Base-by-base conservation (phyloP, 441 rosid genomes). In the Monsonia emarginata region DNA sequence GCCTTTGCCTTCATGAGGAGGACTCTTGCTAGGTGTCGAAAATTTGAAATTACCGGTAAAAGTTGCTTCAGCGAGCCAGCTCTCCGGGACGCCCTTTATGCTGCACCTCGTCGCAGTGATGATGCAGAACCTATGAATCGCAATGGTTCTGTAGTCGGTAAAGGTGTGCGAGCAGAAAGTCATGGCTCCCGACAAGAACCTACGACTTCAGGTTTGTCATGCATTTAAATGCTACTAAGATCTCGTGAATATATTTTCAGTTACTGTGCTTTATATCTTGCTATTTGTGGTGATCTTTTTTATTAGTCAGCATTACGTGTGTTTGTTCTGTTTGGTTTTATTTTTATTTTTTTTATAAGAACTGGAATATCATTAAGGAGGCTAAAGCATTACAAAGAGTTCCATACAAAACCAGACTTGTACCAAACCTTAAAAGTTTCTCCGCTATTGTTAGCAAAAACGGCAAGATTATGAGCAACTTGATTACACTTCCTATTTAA, bases 51-150 rank as follows among this genome's bases (percentile, higher is more conserved):
- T 34, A 78, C 86, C 4, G 91, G 85, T 46, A 78, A 72, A 72
- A 82, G 86, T 66, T 82, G 91, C 80, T 86, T 84, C 60, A 54
- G 73, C 27, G 87, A 86, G 56, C 80, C 88, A 71, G 63, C 80
- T 50, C 78, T 82, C 44, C 78, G 74, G 16, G 91, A 86, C 61
- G 70, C 72, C 65, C 76, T 84, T 64, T 69, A 75, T 34, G 75
- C 82, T 61, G 21, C 75, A 36, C 75, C 85, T 61, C 64, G 72
- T 61, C 19, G 31, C 36, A 63, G 42, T 69, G 73, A 65, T 57
- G 73, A 57, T 25, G 32, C 65, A 27, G 80, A 78, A 72, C 62
- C 80, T 46, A 4, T 26, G 6, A 69, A 46, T 52, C 66, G 36
- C 26, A 36, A 50, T 64, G 72, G 67, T 40, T 58, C 54, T 11